Evolutionary conservation across 1,139 yeast species (phyloP), one percentile per base, ranked within the genome.

Genomic region (Pichia sp.): DNA sequence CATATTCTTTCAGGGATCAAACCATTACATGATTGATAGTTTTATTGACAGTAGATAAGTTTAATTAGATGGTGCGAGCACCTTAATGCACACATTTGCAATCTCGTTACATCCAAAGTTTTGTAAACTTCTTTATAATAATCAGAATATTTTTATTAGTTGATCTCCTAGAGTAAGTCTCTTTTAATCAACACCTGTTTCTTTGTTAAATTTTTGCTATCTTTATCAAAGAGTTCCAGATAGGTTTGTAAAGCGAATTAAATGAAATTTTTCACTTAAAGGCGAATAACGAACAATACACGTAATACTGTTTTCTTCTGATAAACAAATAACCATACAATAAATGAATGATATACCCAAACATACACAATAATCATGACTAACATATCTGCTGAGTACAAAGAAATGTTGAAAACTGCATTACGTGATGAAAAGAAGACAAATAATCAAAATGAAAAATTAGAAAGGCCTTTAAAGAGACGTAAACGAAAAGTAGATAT

Each of bases 321-420:
- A 30, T 13, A 30, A 30, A 30, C 33, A 30, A 11, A 13, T 30
- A 11, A 13, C 33, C 33, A 30, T 30, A 10, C 34, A 25, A 39
- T 39, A 5, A 14, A 25, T 39, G 29, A 39, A 14, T 22, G 18
- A 3, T 39, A 7, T 25, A 14, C 29, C 9, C 13, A 14, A 36
- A 19, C 10, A 36, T 14, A 19, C 8, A 19, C 8, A 18, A 18
- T 11, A 19, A 36, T 11, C 25, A 53, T 53, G 55, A 42, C 43
- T 14, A 45, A 44, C 10, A 51, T 53, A 18, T 47, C 56, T 7
- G 14, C 19, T 27, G 46, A 53, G 31, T 51, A 43, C 31, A 51
- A 53, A 28, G 56, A 53, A 4, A 43, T 55, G 56, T 49, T 55
- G 4, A 44, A 47, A n/a, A 41, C 30, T 19, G 58, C 56, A 19